Evolutionary conservation across 192 early-diverging fungal species (phyloP), one percentile per base, ranked within the genome.

Genomic region (Mortierella alpina): DNA sequence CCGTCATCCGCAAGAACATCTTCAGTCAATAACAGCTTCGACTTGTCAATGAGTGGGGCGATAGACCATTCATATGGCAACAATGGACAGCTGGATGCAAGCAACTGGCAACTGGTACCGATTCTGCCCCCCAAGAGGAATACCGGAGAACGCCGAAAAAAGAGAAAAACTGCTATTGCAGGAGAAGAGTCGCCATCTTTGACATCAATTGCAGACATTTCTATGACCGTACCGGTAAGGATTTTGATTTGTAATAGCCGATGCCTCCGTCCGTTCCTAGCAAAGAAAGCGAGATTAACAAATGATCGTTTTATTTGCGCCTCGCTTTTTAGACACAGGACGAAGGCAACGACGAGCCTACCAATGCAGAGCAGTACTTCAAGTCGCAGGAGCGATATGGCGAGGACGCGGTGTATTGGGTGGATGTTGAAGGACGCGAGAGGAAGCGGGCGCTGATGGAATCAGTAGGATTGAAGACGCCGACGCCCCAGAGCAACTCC

Each of bases 381-480:
- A 54, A 67, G 20, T 49, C 70, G 0, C 23, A 31, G 7, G 63
- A 68, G 20, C 66, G 51, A 14, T 72, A 63, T 23, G 67, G 66
- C 31, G 59, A 62, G 39, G 63, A 72, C 17, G 65, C 59, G 0
- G 69, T 80, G 14, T 68, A 68, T 12, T 80, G 77, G 77, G 70
- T 72, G 7, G 77, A 80, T 64, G 61, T 68, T 1, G 70, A 80
- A 15, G 70, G 70, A 2, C 50, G 77, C 7, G 64, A 80, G n/a
- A 72, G 51, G 54, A 80, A 80, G 52, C 22, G 64, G 41, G 64
- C 66, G 2, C 47, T 80, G 13, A 17, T 72, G 59, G 70, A 68
- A 39, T 51, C 50, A 9, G 47, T 80, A 4, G 77, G 77, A 44
- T 80, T 68, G 54, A 80, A 63, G 23, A 72, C 59, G 2, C 17